Conservation (phyloP, 805 yeast species). For the Yueomyces sinensis region DNA sequence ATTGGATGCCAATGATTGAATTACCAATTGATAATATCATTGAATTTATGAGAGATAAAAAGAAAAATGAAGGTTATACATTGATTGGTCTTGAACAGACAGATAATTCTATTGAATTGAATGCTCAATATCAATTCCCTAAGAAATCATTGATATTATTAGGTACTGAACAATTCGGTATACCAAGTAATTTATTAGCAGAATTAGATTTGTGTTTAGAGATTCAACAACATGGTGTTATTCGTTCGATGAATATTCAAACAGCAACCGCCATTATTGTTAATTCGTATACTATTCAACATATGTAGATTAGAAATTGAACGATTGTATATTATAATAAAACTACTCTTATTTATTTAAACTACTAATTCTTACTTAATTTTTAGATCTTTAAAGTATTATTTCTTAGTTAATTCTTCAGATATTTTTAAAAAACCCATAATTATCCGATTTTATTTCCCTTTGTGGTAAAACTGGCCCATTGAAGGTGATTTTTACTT, state of each 20-base stretch:
- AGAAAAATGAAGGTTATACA: slow-evolving; percentile 70
- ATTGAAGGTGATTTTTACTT: no score
- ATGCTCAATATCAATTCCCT: slow-evolving; percentile 58
- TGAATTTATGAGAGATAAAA: slow-evolving; percentile 37
- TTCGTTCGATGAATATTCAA: slow-evolving; percentile 92
- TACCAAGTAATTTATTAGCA: slow-evolving; percentile 72
- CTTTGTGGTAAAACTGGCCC: no score
- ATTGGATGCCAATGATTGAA: slow-evolving; percentile 89
- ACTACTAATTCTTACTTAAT: no score
- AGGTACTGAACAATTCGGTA: slow-evolving; percentile 85
- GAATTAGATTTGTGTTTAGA: slow-evolving; percentile 81
- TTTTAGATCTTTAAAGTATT: no score
- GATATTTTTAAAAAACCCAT: no score
- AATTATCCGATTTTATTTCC: no score
- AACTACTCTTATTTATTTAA: no score
- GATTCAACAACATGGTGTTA: slow-evolving; percentile 83
- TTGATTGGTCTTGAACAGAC: slow-evolving; percentile 89
- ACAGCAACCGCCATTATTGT: slow-evolving; percentile 93
- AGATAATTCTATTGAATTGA: slow-evolving; percentile 67
- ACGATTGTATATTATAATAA: no score
- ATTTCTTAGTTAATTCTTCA: no score
- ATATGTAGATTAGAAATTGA: slow-evolving; percentile 11
- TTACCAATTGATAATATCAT: slow-evolving; percentile 45
- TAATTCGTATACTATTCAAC: slow-evolving; percentile 61
- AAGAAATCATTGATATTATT: slow-evolving; percentile 60